Base-by-base conservation (phyloP, 176 grass and related monocot species). In the Echinochloa phyllopogon region DNA sequence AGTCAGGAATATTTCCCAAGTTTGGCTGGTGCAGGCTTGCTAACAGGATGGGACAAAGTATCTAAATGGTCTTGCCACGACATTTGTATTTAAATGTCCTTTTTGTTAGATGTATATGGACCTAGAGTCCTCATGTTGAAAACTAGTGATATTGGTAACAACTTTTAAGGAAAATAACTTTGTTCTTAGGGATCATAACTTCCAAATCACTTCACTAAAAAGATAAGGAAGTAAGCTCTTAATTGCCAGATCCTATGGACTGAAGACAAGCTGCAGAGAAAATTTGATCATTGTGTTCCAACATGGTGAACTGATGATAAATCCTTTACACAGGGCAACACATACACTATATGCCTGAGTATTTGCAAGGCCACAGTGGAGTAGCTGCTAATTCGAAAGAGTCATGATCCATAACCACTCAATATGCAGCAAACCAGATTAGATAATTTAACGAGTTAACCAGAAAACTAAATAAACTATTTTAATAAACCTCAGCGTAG, bases 381-480 rank as follows among this genome's bases (percentile, higher is more conserved):
- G 29, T 67, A 53, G 47, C 25, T 52, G 20, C 44, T 20, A 24
- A 82, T 81, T 74, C 52, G 10, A 71, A 17, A 77, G 24, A 77
- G 43, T 76, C 63, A 76, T 62, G 60, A 85, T 11, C 14, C 6
- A 76, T 49, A 76, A 6, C 33, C 59, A 44, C 48, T 59, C 48
- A 89, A 84, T 25, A 72, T 47, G 42, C 3, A 90, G 20, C 10
- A 82, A 53, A 77, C 42, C 12, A 63, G 81, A 71, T 60, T 37
- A 6, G 37, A 21, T 55, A 77, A 52, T 72, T 92, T 36, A 37
- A 69, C 74, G 52, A 86, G 77, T 84, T 55, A 75, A 69, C 60
- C 37, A 65, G 24, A 44, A 75, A 82, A 66, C 20, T 69, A 69
- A 44, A 82, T 57, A 25, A 72, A n/a, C 39, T 47, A 49, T 62